Evolutionary conservation across 176 grass and related monocot species (phyloP), one percentile per base, ranked within the genome.

Genomic region (Miscanthus lutarioriparius): DNA sequence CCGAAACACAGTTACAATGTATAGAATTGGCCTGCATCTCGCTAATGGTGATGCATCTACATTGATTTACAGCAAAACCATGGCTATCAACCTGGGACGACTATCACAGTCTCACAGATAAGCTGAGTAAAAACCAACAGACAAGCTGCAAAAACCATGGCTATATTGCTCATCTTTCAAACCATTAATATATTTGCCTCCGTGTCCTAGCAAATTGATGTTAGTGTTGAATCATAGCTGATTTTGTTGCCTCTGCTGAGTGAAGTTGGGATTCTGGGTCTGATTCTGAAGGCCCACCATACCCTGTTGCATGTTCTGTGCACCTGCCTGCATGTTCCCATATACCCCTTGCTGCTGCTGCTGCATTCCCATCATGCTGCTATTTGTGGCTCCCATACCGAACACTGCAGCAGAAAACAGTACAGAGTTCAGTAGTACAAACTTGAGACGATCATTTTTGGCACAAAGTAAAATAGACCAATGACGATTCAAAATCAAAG

Each of bases 231-330:
- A 47, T 86, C 86, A 94, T 78, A 96, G 93, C 74, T 95, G 91
- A 72, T 95, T 98, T 73, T 93, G 96, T 26, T 90, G 89, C 48
- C 95, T 93, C 76, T 99, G 96, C 81, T 99, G 93, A 27, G 85
- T 17, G 45, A 96, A 94, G 87, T 94, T 96, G 35, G 92, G 87
- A 71, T 97, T 97, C 67, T 91, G 95, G 19, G 64, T 73, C 63
- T 88, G 85, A 71, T 92, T 95, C 64, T 86, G 89, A 70, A 98
- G 89, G 82, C 87, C 89, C n/a, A 82, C 88, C 91, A 98, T 95
- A 22, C 96, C 93, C 81, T 91, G 88, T 80, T 95, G 96, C 85
- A 98, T 64, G 72, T 83, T 95, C 63, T 93, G 96, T 33, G 83
- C 81, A 67, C 87, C 92, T 35, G 88, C 79, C 26, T 85, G 90